Evolutionary conservation across 305 asterid species (phyloP).

Genomic region (Rubia occidens): DNA sequence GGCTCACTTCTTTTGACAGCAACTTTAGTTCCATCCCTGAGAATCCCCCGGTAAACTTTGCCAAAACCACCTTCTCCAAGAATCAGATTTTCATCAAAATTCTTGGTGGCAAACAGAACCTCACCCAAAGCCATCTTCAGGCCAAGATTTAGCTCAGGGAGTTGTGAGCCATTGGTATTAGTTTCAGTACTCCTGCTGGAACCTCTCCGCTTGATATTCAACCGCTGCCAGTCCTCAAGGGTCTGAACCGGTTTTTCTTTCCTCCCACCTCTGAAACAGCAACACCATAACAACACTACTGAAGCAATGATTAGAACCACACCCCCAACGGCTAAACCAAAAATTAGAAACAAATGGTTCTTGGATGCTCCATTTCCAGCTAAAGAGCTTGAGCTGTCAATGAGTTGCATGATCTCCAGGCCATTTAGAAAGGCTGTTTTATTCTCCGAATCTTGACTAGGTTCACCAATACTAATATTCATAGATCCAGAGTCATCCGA

Average conservation of each 20-base stretch:
- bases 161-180: slow-evolving; percentile 20
- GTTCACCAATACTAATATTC: slow-evolving; percentile 29
- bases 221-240: slow-evolving; percentile 17
- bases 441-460: background rate
- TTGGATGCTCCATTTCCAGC: background rate
- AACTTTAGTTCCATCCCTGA: slow-evolving; percentile 33
- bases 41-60: slow-evolving; percentile 42
- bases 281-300: slow-evolving; percentile 6
- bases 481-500: slow-evolving; percentile 44
- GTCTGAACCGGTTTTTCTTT: slow-evolving; percentile 20
- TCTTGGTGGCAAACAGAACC: slow-evolving; percentile 34
- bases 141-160: slow-evolving; percentile 39
- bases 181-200: slow-evolving; percentile 23
- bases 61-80: slow-evolving; percentile 64
- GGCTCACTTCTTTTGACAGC: slow-evolving; percentile 56
- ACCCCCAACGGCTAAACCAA: slow-evolving; percentile 33
- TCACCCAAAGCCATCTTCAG: slow-evolving; percentile 35
- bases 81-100: slow-evolving; percentile 25
- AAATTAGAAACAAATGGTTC: slow-evolving; percentile 11
- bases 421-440: slow-evolving; percentile 41
- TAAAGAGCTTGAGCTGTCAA: background rate
- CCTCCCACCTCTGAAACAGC: slow-evolving; percentile 21
- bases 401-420: slow-evolving; percentile 51
- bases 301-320: slow-evolving; percentile 33
- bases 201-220: slow-evolving; percentile 20